These are phyloP conservation scores for Gossypium ekmanianum DNA, from an alignment of 345 rosid species.

Conservation along the genomic window DNA sequence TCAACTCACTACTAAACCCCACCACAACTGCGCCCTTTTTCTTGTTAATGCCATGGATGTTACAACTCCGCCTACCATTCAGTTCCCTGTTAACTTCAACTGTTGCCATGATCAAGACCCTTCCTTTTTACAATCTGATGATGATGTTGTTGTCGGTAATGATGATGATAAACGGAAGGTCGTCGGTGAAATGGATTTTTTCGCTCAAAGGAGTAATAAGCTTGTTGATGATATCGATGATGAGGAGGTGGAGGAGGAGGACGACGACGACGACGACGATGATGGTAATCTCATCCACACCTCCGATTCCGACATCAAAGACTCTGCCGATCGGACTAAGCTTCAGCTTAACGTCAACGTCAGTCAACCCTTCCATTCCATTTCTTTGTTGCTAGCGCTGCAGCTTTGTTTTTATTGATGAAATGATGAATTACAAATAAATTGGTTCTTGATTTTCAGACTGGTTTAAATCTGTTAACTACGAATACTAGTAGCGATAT, in stretches of 20 bases:
- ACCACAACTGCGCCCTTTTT: too few relatives aligned
- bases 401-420: neutral
- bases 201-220: neutral
- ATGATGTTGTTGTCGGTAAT: too few relatives aligned
- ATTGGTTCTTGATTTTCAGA: slow-evolving; percentile 28
- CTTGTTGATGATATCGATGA: neutral
- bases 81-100: slow-evolving; percentile 34
- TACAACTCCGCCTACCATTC: slow-evolving; percentile 33
- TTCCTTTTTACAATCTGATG: too few relatives aligned
- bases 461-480: slow-evolving; percentile 61
- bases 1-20: too few relatives aligned
- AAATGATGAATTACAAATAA: neutral
- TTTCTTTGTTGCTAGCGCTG: neutral
- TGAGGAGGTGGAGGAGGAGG: too few relatives aligned
- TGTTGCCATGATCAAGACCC: neutral
- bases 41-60: slow-evolving; percentile 18
- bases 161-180: neutral
- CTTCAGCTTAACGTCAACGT: slow-evolving; percentile 47
- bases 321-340: slow-evolving; percentile 11
- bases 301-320: neutral
- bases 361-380: neutral
- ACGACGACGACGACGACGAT: too few relatives aligned
- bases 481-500: slow-evolving; percentile 57
- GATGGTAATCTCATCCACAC: slow-evolving; percentile 1
- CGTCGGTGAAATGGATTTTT: slow-evolving; percentile 2